Evolutionary conservation across 1,284 basidiomycete species (phyloP), one percentile per base, ranked within the genome.

Genomic region (Neotropicomus parvogracilis): DNA sequence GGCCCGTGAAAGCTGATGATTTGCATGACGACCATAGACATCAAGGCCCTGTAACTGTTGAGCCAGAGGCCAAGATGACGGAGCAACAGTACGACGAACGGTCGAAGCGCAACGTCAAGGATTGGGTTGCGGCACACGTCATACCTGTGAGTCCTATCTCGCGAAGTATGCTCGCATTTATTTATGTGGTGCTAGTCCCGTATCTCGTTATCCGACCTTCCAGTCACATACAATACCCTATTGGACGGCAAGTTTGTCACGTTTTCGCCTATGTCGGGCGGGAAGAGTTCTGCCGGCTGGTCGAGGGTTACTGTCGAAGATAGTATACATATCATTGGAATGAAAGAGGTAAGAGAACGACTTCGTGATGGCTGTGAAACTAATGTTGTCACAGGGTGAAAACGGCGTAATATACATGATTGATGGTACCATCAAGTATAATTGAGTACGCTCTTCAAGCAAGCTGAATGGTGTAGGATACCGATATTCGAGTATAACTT

Each of bases 341-440:
- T 71, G 74, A 82, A 76, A 62, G 44, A 56, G 47, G 52, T 55
- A 36, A 32, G 54, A 13, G 3, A 0, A n/a, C 32, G 12, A 29
- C 12, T 48, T 39, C 32, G 41, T 46, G 33, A 32, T 44, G 41
- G 20, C 44, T 20, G 21, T 3, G 3, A 19, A 26, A 41, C 40
- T 53, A 44, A 54, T 35, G 14, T 16, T 35, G 40, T 44, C 33
- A 26, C 53, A 88, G 87, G 86, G 76, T 3, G 67, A 68, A 36
- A 88, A 89, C 57, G 86, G 86, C 7, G 74, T 83, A 10, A 59
- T 89, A 38, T 88, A 85, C 62, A 63, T 88, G 55, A 77, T 89
- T 43, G 85, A 89, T 59, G 80, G 82, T 36, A 77, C 81, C 7
- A 69, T 85, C 44, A 37, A 53, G 9, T 54, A 45, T n/a, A 48